phyloP scores from a whole-genome alignment of 1,284 basidiomycete genomes.

The Ceratorhiza oryzae-sativae region DNA sequence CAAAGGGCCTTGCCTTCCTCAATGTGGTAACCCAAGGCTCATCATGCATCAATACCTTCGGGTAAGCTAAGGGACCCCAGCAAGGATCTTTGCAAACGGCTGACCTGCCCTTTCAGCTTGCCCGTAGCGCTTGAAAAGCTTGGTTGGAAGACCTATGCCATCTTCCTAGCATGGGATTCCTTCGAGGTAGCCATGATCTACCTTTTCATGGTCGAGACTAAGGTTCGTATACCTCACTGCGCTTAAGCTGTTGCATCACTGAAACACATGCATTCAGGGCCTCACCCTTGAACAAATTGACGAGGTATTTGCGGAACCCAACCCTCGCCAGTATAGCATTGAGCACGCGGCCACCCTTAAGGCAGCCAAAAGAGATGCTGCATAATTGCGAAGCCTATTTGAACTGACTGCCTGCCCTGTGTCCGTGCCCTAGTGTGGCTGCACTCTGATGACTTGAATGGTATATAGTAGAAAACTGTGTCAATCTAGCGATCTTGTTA shows the following conservation, averaged over 20 bases:
- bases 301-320: constrained; percentile 58
- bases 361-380: constrained; percentile 7
- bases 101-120: constrained; percentile 48
- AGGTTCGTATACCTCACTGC: neutral
- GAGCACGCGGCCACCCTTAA: constrained; percentile 41
- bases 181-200: constrained; percentile 66
- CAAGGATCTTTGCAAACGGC: neutral
- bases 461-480: constrained; percentile 3
- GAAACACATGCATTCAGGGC: constrained; percentile 47
- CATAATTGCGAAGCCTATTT: neutral
- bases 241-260: constrained; percentile 23
- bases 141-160: constrained; percentile 60
- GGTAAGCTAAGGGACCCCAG: neutral
- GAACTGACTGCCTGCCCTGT: neutral
- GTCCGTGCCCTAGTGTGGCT: neutral
- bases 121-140: constrained; percentile 58
- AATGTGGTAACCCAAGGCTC: constrained; percentile 55
- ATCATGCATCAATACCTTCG: constrained; percentile 59
- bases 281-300: constrained; percentile 64
- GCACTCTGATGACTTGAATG: neutral
- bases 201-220: constrained; percentile 58
- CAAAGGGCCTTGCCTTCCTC: constrained; percentile 54
- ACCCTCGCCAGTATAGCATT: constrained; percentile 56
- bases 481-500: neutral
- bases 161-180: constrained; percentile 61